A percentile compares a stretch with the other conserved stretches of the same genome.
Evolutionary conservation across 208 protist genomes (phyloP).

Genomic region (Naegleria fowleri): DNA sequence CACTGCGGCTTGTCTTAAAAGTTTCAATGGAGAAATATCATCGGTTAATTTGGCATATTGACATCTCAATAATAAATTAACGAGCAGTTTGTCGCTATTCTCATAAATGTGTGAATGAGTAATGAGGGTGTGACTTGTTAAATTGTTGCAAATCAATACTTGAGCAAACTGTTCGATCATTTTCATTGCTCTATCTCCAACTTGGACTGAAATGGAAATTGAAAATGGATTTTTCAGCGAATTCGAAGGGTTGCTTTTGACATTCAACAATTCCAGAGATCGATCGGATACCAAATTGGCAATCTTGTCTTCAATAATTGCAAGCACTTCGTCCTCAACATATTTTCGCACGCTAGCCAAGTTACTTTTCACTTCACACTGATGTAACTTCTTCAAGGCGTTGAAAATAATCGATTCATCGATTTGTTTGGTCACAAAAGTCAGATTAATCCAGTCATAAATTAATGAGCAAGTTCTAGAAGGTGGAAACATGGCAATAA

Average conservation of each 20-base stretch:
- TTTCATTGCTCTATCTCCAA: background rate
- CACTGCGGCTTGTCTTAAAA: background rate
- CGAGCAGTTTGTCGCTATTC: background rate
- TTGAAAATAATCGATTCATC: background rate
- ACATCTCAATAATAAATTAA: background rate
- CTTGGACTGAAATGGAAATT: background rate
- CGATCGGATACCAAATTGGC: background rate
- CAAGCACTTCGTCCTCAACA: background rate
- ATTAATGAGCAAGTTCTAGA: background rate
- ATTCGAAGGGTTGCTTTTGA: background rate
- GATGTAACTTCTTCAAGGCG: background rate
- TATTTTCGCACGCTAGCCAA: background rate
- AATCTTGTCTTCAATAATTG: background rate
- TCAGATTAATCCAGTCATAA: background rate
- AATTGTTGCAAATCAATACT: background rate
- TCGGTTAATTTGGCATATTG: background rate
- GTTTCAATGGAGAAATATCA: background rate
- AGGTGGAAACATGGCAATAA: background rate
- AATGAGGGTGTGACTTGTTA: background rate
- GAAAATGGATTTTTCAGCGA: background rate
- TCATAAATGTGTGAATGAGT: background rate
- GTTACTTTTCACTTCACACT: conserved; percentile 5
- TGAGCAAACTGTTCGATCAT: background rate
- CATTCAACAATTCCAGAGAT: background rate
- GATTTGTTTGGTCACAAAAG: background rate